These are phyloP conservation scores for Aspergillus campestris DNA, from an alignment of 495 filamentous ascomycete species.

Conservation along the genomic window DNA sequence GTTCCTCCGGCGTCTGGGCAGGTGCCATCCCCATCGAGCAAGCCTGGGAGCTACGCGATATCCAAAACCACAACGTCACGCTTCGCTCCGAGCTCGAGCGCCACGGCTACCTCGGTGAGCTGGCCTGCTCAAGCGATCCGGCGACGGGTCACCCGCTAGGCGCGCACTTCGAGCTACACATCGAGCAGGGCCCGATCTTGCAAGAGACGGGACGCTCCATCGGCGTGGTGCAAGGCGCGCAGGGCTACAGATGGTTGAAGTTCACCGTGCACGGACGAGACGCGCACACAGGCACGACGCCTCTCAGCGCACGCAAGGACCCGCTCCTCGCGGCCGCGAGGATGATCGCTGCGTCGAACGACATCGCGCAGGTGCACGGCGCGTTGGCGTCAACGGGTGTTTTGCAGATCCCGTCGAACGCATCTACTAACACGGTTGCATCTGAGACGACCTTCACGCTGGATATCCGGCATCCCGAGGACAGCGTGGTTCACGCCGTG, in stretches of 20 bases:
- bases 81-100: slow-evolving; percentile 48
- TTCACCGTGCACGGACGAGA: slow-evolving; percentile 53
- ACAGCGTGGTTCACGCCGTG: slow-evolving; percentile 45
- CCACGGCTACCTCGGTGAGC: slow-evolving; percentile 57
- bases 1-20: slow-evolving; percentile 66
- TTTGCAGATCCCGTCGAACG: slow-evolving; percentile 45
- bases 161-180: slow-evolving; percentile 74
- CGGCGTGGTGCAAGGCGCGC: slow-evolving; percentile 58
- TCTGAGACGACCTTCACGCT: slow-evolving; percentile 57
- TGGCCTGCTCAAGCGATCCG: slow-evolving; percentile 31
- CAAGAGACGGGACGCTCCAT: slow-evolving; percentile 47
- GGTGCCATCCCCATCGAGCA: slow-evolving; percentile 49
- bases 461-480: slow-evolving; percentile 56
- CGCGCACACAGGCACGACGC: slow-evolving; percentile 68
- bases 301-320: slow-evolving; percentile 43
- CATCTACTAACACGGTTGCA: slow-evolving; percentile 64
- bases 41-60: slow-evolving; percentile 51
- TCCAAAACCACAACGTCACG: slow-evolving; percentile 43
- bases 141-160: slow-evolving; percentile 36
- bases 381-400: slow-evolving; percentile 62
- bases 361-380: slow-evolving; percentile 40
- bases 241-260: slow-evolving; percentile 54
- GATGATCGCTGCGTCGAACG: slow-evolving; percentile 57
- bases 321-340: slow-evolving; percentile 56
- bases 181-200: slow-evolving; percentile 69